A percentile compares a stretch with the other conserved stretches of the same genome.
Evolutionary conservation across 2,329 filamentous ascomycete genomes (phyloP).

Genomic region (Epichloe glyceriae): DNA sequence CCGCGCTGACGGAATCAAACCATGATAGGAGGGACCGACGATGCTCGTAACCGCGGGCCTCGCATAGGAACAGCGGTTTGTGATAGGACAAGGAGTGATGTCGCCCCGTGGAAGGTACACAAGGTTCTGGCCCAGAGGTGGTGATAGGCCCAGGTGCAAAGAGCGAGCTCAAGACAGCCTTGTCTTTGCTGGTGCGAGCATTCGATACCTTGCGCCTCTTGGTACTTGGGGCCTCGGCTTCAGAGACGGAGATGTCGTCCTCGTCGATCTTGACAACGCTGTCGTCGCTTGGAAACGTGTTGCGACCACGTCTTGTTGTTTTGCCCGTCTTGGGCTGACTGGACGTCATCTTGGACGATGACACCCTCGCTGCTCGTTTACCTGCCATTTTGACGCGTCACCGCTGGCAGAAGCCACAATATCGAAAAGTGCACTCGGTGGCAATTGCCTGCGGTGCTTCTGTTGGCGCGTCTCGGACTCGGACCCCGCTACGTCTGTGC

Average conservation of each 20-base stretch:
- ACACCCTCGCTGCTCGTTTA: background rate
- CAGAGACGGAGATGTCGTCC: background rate
- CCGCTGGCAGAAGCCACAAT: background rate
- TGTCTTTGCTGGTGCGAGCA: background rate
- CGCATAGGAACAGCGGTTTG: conserved; percentile 33
- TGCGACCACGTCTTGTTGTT: background rate
- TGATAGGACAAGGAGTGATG: conserved; percentile 27
- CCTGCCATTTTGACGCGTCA: background rate
- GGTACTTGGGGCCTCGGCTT: background rate
- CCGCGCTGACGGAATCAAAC: conserved; percentile 35
- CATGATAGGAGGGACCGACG: conserved; percentile 32
- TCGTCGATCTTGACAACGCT: background rate
- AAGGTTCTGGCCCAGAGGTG: conserved; percentile 4
- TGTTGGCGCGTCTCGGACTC: background rate
- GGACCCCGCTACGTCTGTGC: background rate
- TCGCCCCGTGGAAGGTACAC: conserved; percentile 7
- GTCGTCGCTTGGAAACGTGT: background rate
- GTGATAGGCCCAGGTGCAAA: conserved; percentile 4
- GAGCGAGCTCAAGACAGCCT: conserved; percentile 1
- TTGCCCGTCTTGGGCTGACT: background rate
- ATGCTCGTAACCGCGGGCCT: conserved; percentile 16
- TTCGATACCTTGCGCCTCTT: conserved; percentile 7
- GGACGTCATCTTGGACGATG: background rate
- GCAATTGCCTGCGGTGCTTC: background rate
- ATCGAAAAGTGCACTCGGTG: background rate